Base-by-base conservation (phyloP, 257 asterid species). In the Petrea volubilis region DNA sequence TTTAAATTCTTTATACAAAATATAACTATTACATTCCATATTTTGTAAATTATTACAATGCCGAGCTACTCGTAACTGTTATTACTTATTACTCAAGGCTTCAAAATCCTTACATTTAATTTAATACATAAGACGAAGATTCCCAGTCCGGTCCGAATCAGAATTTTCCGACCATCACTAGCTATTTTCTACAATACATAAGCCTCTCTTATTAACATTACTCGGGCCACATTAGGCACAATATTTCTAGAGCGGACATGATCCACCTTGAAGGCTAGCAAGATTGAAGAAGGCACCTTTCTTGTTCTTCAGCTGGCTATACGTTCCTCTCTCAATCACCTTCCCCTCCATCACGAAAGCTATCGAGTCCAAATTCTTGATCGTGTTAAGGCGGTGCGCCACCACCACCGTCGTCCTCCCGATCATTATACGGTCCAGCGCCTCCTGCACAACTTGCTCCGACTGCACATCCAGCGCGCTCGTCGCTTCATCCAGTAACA, bases 401-500 rank as follows among this genome's bases (percentile, higher is more conserved):
- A 89, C 95, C 29, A 87, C 93, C 31, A 91, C 70, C 1, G 95
- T 91, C 0, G 95, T 91, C 68, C 97, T 81, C 33, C 90, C 90
- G 11, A 81, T 84, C 97, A 89, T 91, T 64, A 84, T 85, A 23
- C 82, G 60, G 63, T 91, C 88, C 67, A 91, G 43, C 0, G 97
- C 97, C 62, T 87, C 91, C 64, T 91, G 97, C 74, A 91, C 97
- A 5, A 80, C 77, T 80, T 89, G 95, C 78, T 89, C 96, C 0
- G 97, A 87, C 36, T 91, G 93, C 67, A 78, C 88, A 72, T 91
- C 97, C 1, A 91, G 86, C 0, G 97, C 97, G 57, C 97, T 91
- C 0, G 96, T 91, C n/a, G 97, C 97, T 74, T 91, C 97, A 18
- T 91, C 96, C 4, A 91, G 82, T 12, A 91, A 58, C 14, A 91